A percentile compares a stretch with the other conserved stretches of the same genome.
These are phyloP conservation scores for Coemansia sp. DNA, from an alignment of 371 early-diverging fungal species.

Conservation along the genomic window DNA sequence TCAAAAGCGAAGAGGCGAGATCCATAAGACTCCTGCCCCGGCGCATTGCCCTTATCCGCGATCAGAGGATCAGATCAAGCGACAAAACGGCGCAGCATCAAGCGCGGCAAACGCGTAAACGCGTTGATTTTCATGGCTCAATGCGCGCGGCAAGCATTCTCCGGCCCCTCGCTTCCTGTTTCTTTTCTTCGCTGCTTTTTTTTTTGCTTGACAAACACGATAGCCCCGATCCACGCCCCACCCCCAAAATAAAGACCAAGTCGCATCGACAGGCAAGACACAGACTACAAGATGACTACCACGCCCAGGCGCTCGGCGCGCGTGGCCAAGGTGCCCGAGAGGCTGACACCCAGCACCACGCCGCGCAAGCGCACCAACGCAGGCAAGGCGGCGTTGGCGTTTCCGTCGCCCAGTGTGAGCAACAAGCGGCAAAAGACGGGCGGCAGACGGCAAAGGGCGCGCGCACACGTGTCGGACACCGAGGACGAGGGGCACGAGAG, in stretches of 20 bases:
- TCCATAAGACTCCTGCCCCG: too few species aligned
- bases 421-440: conserved; percentile 31
- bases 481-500: conserved; percentile 4
- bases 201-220: background rate
- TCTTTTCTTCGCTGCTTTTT: background rate
- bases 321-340: conserved; percentile 30
- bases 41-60: background rate
- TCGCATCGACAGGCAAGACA: background rate
- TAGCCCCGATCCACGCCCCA: too few species aligned
- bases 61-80: background rate
- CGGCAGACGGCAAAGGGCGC: background rate
- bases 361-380: conserved; percentile 37
- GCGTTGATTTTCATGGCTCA: background rate
- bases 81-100: background rate
- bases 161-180: background rate
- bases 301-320: conserved; percentile 41
- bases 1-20: too few species aligned
- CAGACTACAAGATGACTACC: conserved; percentile 16
- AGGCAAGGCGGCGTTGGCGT: conserved; percentile 9
- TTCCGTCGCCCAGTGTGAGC: conserved; percentile 17
- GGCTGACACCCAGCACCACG: conserved; percentile 23
- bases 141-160: background rate
- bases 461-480: conserved; percentile 4
- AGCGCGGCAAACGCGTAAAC: conserved; percentile 2
- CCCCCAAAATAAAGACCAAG: background rate